Evolutionary conservation across 208 protist genomes (phyloP).

Genomic region (Leishmania martiniquensis): DNA sequence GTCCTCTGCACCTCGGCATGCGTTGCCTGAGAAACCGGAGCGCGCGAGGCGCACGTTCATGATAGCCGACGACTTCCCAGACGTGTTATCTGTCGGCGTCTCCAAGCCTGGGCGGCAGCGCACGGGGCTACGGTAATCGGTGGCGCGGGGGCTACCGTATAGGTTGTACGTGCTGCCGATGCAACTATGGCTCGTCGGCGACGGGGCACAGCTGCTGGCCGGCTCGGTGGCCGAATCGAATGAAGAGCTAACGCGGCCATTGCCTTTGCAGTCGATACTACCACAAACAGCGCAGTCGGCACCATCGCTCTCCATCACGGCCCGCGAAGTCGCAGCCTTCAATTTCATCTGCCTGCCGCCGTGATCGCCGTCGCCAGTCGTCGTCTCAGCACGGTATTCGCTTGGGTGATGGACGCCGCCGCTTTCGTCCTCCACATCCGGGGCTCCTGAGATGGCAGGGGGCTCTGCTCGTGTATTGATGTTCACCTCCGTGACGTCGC

Average conservation of each 20-base stretch:
- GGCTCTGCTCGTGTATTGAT: not conserved
- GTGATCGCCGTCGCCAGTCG: not conserved
- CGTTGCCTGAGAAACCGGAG: constrained; percentile 3
- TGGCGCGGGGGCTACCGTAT: constrained; percentile 21
- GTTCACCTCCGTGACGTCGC: constrained; percentile 10
- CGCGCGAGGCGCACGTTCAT: not conserved
- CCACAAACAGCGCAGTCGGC: too few relatives aligned
- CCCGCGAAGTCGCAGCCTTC: not conserved
- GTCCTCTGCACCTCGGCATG: not conserved
- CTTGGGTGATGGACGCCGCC: not conserved
- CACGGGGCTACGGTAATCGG: constrained; percentile 33
- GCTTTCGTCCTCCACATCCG: not conserved
- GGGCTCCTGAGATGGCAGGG: not conserved
- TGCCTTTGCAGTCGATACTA: too few relatives aligned
- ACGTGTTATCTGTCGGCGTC: constrained; percentile 12
- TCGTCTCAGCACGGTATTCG: too few relatives aligned
- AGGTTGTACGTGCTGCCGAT: not conserved
- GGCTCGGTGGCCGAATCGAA: not conserved
- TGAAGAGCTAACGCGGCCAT: not conserved
- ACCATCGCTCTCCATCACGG: not conserved
- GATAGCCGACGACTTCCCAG: constrained; percentile 1
- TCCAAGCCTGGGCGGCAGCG: constrained; percentile 13
- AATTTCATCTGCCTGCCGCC: not conserved
- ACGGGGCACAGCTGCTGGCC: not conserved
- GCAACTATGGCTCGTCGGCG: not conserved